Base-by-base conservation (phyloP, 805 yeast species). In the Saccharomycopsis sp. region DNA sequence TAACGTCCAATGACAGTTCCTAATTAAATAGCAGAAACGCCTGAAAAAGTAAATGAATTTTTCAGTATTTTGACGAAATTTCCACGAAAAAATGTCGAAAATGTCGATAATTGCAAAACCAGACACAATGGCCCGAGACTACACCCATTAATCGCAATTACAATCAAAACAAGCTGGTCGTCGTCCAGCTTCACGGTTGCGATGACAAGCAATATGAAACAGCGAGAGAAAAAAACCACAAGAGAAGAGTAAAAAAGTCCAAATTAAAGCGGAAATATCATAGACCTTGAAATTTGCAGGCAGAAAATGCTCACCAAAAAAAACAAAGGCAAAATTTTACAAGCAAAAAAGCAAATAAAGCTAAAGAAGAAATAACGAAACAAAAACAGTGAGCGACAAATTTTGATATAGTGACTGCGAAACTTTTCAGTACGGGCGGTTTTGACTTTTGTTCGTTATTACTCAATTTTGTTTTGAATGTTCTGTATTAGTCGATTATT, bases 191-290 rank as follows among this genome's bases (percentile, higher is more conserved):
- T n/a, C n/a, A n/a, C n/a, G n/a, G 12, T 29, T 29, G 37, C 9
- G 37, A 29, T 29, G n/a, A n/a, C n/a, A n/a, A n/a, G n/a, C n/a
- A 29, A 29, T 29, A 29, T 5, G 5, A 12, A 12, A 29, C 37
- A 7, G 37, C 37, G 5, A 29, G 9, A 29, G 37, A 29, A 29
- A 29, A n/a, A 29, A 29, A 29, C 37, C 9, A 29, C 8, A 44
- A 44, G 21, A 44, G 21, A 12, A 16, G 48, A 44, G 18, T 44
- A n/a, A 44, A 44, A 44, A 44, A 44, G 7, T 5, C 21, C 5
- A 44, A 44, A 12, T 44, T 37, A 37, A 16, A 44, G 48, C 48
- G 48, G 48, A 44, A 44, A 44, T 44, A 44, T 44, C 48, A 44
- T 44, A 44, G 48, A 44, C 48, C 48, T 44, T 44, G 48, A 44